These are phyloP conservation scores for Acer negundo DNA, from an alignment of 345 rosid species.

Conservation along the genomic window DNA sequence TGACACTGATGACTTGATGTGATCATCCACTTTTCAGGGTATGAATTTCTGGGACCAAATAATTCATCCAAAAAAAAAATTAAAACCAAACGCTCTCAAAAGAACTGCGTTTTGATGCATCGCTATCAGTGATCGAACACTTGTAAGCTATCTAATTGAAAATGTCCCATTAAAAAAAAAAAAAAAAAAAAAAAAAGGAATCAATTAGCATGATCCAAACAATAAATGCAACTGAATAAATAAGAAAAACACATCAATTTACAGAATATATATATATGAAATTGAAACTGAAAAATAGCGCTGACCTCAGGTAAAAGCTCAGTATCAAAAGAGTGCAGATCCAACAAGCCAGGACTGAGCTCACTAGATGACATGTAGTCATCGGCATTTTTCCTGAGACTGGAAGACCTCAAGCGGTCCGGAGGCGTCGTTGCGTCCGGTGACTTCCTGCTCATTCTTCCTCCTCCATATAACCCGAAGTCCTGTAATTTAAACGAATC, in stretches of 20 bases:
- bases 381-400: constrained; percentile 41
- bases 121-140: neutral
- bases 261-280: neutral
- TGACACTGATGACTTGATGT: neutral
- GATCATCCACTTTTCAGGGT: neutral
- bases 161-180: neutral
- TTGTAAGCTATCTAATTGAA: neutral
- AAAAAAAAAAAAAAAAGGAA: neutral
- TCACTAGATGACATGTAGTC: constrained; percentile 36
- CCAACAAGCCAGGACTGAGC: constrained; percentile 56
- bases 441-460: constrained; percentile 33
- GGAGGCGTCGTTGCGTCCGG: constrained; percentile 31
- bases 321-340: constrained; percentile 64
- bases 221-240: neutral
- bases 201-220: neutral
- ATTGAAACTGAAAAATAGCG: neutral
- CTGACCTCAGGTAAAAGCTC: constrained; percentile 54
- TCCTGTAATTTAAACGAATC: constrained; percentile 30
- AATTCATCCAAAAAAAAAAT: neutral
- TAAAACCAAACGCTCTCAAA: neutral
- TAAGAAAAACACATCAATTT: neutral
- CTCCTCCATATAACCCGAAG: constrained; percentile 32
- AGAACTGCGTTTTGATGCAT: neutral
- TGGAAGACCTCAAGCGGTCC: constrained; percentile 40
- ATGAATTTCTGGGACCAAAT: neutral